Percentiles rank a stretch among this genome's conserved stretches.
Conservation (phyloP, 2,329 filamentous ascomycete species). For the Plectosphaerella sp. region DNA sequence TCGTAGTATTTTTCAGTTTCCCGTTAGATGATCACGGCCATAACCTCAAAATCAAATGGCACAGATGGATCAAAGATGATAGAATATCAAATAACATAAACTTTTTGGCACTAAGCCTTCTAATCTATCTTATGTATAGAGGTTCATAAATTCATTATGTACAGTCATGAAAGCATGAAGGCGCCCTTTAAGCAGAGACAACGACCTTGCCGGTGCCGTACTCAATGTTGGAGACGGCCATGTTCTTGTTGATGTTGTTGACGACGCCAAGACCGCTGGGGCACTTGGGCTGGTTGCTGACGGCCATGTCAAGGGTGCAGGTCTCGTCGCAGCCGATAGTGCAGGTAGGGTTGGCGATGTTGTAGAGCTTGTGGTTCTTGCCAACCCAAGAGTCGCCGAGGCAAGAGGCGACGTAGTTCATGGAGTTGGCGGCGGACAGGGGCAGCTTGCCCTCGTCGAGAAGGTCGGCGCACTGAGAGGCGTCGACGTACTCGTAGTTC, state of each 20-base stretch:
- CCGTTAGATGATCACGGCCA: no score
- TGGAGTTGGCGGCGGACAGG: slow-evolving; percentile 51
- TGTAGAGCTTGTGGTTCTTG: slow-evolving; percentile 47
- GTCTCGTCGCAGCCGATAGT: slow-evolving; percentile 44
- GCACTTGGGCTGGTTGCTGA: slow-evolving; percentile 48
- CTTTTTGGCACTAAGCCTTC: no score
- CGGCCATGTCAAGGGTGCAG: slow-evolving; percentile 42
- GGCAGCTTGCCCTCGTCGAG: slow-evolving; percentile 47
- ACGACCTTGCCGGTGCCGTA: slow-evolving; percentile 41
- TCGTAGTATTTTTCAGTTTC: no score
- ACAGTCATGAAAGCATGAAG: no score
- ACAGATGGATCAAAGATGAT: no score
- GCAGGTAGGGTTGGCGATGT: slow-evolving; percentile 48
- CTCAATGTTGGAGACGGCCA: slow-evolving; percentile 45
- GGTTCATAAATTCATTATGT: no score
- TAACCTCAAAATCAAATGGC: no score
- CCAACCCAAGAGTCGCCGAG: slow-evolving; percentile 41
- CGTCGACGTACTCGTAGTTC: slow-evolving; percentile 42
- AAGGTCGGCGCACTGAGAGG: slow-evolving; percentile 43
- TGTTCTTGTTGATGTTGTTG: slow-evolving; percentile 19
- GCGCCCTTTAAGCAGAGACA: slow-evolving; percentile 2
- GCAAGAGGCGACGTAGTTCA: slow-evolving; percentile 48
- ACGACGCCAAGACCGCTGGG: slow-evolving; percentile 35
- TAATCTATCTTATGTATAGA: no score
- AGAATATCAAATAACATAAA: no score